These are phyloP conservation scores for Gyrodon lividus DNA, from an alignment of 768 basidiomycete genomes.

Conservation along the genomic window DNA sequence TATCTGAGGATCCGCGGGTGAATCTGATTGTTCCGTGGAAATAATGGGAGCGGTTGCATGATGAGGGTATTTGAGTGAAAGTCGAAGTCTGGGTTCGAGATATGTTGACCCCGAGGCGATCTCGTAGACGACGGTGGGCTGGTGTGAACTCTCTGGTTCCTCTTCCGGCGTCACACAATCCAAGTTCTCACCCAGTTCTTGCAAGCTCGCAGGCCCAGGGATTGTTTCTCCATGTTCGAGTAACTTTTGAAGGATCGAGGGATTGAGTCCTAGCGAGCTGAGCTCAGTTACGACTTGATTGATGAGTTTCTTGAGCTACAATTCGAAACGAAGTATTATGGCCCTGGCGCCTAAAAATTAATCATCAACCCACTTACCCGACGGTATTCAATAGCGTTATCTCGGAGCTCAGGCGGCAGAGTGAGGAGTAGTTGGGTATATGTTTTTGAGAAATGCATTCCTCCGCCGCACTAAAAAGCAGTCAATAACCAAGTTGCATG, in stretches of 20 bases:
- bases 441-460: slow-evolving; percentile 75
- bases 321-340: not conserved
- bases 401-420: slow-evolving; percentile 74
- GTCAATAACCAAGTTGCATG: too few relatives aligned
- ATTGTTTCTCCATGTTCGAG: slow-evolving; percentile 24
- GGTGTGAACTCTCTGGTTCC: not conserved
- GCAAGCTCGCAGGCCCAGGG: not conserved
- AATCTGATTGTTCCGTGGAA: slow-evolving; percentile 3
- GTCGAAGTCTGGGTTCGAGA: slow-evolving; percentile 56
- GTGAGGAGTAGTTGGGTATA: slow-evolving; percentile 59
- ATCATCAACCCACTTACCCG: slow-evolving; percentile 46
- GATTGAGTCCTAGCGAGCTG: slow-evolving; percentile 60
- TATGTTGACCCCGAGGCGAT: slow-evolving; percentile 45
- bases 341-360: too few relatives aligned
- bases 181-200: slow-evolving; percentile 1
- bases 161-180: not conserved
- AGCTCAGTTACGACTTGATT: slow-evolving; percentile 81
- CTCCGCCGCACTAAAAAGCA: too few relatives aligned
- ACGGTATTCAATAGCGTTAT: slow-evolving; percentile 82
- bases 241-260: slow-evolving; percentile 46
- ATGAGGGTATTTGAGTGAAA: slow-evolving; percentile 39
- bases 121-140: slow-evolving; percentile 52
- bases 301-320: slow-evolving; percentile 86
- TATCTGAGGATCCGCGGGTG: slow-evolving; percentile 12
- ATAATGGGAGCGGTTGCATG: not conserved